These are phyloP conservation scores for Dalbergia cultrata DNA, from an alignment of 306 rosid genomes.

Conservation along the genomic window DNA sequence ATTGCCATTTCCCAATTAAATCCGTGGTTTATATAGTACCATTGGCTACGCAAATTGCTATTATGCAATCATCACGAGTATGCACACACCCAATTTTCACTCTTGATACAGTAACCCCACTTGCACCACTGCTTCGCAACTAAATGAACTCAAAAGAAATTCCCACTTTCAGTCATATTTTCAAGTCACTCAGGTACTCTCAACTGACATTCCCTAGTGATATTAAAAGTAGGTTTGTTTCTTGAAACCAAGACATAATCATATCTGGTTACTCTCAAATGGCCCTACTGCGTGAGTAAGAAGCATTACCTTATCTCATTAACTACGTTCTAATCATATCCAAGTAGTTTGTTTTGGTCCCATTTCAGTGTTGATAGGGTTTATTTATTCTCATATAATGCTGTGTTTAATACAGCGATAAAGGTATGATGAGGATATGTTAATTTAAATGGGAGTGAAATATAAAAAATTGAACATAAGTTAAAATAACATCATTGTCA, in stretches of 20 bases:
- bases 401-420: constrained; percentile 10
- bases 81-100: not conserved
- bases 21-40: not conserved
- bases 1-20: not conserved
- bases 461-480: constrained; percentile 13
- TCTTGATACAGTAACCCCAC: constrained; percentile 9
- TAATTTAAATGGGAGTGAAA: constrained; percentile 33
- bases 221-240: constrained; percentile 33
- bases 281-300: constrained; percentile 40
- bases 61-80: not conserved
- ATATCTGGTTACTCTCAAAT: constrained; percentile 24
- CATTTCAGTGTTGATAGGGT: constrained; percentile 4
- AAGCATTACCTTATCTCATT: constrained; percentile 23
- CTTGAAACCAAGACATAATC: constrained; percentile 39
- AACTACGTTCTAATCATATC: constrained; percentile 31
- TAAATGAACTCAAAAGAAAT: not conserved
- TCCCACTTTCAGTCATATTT: not conserved
- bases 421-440: constrained; percentile 31
- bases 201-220: constrained; percentile 32
- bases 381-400: constrained; percentile 19
- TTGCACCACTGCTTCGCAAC: not conserved
- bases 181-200: not conserved
- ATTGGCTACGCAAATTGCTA: not conserved
- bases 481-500: constrained; percentile 31
- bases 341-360: constrained; percentile 27